Evolutionary conservation across 2,329 filamentous ascomycete genomes (phyloP), one percentile per base, ranked within the genome.

Genomic region (Didymosphaeria variabile): DNA sequence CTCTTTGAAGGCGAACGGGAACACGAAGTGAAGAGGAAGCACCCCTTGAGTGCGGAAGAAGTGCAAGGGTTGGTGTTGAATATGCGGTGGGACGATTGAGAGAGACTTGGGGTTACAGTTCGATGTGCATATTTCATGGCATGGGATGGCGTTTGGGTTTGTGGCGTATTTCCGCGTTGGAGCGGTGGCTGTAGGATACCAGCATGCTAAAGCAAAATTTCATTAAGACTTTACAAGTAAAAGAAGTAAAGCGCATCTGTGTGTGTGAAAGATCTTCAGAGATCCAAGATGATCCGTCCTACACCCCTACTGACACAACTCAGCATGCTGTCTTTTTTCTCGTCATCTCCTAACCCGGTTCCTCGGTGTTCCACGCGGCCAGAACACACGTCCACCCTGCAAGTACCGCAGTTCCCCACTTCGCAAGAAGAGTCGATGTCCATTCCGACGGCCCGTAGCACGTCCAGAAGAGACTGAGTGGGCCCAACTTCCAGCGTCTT

Each of bases 401-500:
- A 82, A 8, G 78, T 79, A 9, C 79, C 81, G 58, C 80, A 83
- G 50, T 81, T 81, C 0, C 81, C 81, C 8, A 75, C 74, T 67
- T 82, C 79, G 50, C 81, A 83, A 17, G 77, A 80, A 47, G 72
- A 79, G 64, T 79, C 77, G 7, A 83, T 71, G 21, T 79, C 79
- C 79, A 85, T 68, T 0, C 83, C 82, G 3, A 74, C 75, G 4
- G 74, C 75, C 34, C 74, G 74, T 58, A 85, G 63, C 5, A 78
- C 73, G 58, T 80, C 73, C 3, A 84, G 70, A 31, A 84, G 67
- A 10, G 78, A 78, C 49, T 81, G 73, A 2, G 80, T 74, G 0
- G 77, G 74, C 1, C 72, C 77, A 0, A 84, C 84, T 17, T 80
- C 73, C 7, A 90, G 61, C 1, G 77, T 73, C 64, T 76, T 81